Conservation (phyloP, 164 flowering plant genomes). For the Dillenia suffruticosa region DNA sequence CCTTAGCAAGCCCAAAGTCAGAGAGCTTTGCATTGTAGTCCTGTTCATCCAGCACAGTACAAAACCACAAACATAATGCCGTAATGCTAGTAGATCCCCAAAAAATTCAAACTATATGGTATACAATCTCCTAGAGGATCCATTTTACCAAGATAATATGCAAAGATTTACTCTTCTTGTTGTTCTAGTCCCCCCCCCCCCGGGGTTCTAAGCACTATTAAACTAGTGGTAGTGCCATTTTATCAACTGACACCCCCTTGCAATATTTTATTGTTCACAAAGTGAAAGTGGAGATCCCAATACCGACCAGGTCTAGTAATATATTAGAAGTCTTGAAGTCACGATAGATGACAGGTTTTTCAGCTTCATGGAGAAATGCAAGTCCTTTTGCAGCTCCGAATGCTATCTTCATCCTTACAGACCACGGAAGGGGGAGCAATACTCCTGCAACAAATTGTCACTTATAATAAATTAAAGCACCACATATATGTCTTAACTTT, state of each 20-base stretch:
- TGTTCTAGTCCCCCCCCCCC: too few relatives aligned
- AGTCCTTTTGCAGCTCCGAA: slow-evolving; percentile 95
- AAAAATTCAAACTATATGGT: too few relatives aligned
- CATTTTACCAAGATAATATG: too few relatives aligned
- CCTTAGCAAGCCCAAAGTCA: slow-evolving; percentile 89
- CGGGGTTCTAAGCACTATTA: too few relatives aligned
- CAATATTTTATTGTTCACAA: background rate
- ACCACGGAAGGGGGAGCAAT: slow-evolving; percentile 79
- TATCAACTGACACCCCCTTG: too few relatives aligned
- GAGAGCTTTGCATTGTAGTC: slow-evolving; percentile 85
- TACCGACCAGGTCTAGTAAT: slow-evolving; percentile 68
- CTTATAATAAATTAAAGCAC: too few relatives aligned
- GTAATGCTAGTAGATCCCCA: too few relatives aligned
- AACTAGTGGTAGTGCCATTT: too few relatives aligned
- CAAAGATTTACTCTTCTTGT: too few relatives aligned
- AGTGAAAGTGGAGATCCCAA: background rate
- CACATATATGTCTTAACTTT: too few relatives aligned
- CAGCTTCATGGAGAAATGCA: slow-evolving; percentile 92
- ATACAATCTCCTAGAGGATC: too few relatives aligned
- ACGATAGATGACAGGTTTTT: slow-evolving; percentile 88
- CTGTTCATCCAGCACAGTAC: slow-evolving; percentile 21
- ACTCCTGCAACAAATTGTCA: slow-evolving; percentile 50
- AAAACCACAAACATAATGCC: too few relatives aligned
- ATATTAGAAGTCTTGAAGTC: slow-evolving; percentile 96
- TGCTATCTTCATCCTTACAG: slow-evolving; percentile 76